phyloP scores from a whole-genome alignment of 129 eudicot genomes.

The Tagetes patula region DNA sequence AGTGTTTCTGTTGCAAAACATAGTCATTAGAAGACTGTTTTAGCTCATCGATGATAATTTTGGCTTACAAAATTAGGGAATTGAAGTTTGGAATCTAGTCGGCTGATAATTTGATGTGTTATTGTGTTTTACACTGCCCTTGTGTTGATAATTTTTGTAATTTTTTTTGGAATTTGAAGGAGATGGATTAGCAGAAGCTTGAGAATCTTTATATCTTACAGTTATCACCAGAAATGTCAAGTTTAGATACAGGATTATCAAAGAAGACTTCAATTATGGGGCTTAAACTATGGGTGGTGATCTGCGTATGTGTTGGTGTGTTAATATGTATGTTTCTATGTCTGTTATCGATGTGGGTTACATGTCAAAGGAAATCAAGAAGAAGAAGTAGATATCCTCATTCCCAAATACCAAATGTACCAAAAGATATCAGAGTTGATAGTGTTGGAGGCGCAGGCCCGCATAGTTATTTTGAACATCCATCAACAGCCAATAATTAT shows the following conservation, averaged over 20 bases:
- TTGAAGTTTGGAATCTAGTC: conserved; percentile 10
- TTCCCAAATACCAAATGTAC: conserved; percentile 71
- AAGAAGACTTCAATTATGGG: conserved; percentile 64
- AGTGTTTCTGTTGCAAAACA: conserved; percentile 5
- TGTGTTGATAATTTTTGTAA: conserved; percentile 19
- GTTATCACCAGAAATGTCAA: conserved; percentile 48
- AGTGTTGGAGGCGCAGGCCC: conserved; percentile 52
- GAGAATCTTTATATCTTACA: conserved; percentile 15
- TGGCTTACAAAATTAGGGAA: conserved; percentile 1
- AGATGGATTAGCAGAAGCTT: conserved; percentile 30
- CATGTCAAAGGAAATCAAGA: conserved; percentile 60
- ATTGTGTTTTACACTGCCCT: background rate
- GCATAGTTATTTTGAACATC: conserved; percentile 47
- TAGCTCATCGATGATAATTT: background rate
- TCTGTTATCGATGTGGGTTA: conserved; percentile 66
- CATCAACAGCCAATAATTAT: conserved; percentile 34
- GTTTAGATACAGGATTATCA: conserved; percentile 53
- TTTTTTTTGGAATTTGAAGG: conserved; percentile 20
- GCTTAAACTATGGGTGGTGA: conserved; percentile 74
- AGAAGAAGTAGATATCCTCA: conserved; percentile 48
- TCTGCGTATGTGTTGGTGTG: conserved; percentile 64
- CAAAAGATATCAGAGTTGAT: conserved; percentile 81
- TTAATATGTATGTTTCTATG: conserved; percentile 67
- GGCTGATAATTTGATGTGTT: conserved; percentile 15
- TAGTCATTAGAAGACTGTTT: background rate